Evolutionary conservation across 192 early-diverging fungal genomes (phyloP).

Genomic region (Gigaspora rosea): DNA sequence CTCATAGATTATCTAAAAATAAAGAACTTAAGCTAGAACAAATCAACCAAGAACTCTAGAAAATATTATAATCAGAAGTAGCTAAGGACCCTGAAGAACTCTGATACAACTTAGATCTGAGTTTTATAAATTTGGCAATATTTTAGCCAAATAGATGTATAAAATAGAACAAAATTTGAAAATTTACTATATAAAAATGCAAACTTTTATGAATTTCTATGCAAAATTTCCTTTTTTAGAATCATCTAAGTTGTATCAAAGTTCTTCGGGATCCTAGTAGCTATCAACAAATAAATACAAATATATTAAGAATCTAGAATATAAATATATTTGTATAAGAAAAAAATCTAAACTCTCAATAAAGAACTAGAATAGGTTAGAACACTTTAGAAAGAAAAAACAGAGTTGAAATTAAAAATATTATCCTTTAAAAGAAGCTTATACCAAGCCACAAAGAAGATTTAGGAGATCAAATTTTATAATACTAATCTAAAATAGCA

Average conservation of each 20-base stretch:
- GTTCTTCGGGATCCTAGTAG: too few relatives aligned
- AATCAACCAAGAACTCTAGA: conserved; percentile 19
- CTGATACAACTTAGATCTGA: too few relatives aligned
- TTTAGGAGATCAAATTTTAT: conserved; percentile 2
- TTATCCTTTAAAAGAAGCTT: not conserved
- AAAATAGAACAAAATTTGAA: too few relatives aligned
- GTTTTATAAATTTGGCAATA: too few relatives aligned
- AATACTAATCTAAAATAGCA: conserved; percentile 24
- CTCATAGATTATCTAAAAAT: not conserved
- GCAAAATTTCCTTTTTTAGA: too few relatives aligned
- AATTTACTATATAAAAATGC: too few relatives aligned
- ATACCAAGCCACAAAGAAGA: conserved; percentile 16
- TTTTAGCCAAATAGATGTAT: too few relatives aligned
- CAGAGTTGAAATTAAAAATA: conserved; percentile 19
- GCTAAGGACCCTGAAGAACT: too few relatives aligned
- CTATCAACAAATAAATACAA: conserved; percentile 19
- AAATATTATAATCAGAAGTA: too few relatives aligned
- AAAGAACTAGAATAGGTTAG: conserved; percentile 5
- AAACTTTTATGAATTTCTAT: too few relatives aligned
- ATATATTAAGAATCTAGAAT: conserved; percentile 5
- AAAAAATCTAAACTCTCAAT: conserved; percentile 7
- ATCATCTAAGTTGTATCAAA: too few relatives aligned
- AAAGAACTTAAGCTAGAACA: conserved; percentile 8
- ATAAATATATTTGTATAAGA: not conserved
- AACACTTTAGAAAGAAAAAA: conserved; percentile 17